These are phyloP conservation scores for Mycena venus DNA, from an alignment of 768 basidiomycete genomes.

Conservation along the genomic window DNA sequence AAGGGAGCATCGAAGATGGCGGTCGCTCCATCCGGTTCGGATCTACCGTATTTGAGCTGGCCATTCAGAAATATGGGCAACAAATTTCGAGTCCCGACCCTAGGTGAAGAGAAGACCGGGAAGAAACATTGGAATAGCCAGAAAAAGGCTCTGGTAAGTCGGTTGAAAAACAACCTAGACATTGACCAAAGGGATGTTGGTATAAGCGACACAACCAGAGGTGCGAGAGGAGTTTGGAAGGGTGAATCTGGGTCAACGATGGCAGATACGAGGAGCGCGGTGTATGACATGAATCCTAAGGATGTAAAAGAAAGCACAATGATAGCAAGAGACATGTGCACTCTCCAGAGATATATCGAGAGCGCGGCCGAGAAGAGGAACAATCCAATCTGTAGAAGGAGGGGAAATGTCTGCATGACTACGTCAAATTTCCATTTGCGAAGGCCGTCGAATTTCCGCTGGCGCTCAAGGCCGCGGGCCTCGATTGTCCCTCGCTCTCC, in stretches of 20 bases:
- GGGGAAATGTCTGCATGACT: conserved; percentile 10
- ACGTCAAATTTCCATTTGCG: conserved; percentile 9
- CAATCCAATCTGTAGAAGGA: conserved; percentile 5
- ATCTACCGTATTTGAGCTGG: background rate
- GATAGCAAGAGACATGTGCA: background rate
- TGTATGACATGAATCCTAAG: background rate
- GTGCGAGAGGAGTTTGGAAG: background rate
- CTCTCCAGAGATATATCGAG: conserved; percentile 6
- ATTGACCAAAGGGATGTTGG: background rate
- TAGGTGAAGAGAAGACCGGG: background rate
- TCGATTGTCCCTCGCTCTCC: conserved; percentile 7
- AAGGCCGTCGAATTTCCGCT: conserved; percentile 7
- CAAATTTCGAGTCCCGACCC: background rate
- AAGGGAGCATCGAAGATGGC: background rate
- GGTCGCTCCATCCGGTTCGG: background rate
- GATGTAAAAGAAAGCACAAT: background rate
- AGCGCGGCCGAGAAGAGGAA: background rate
- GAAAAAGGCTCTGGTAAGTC: too few relatives aligned
- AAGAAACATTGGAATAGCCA: background rate
- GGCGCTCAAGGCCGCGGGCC: background rate
- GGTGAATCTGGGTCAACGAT: background rate
- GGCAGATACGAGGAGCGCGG: background rate
- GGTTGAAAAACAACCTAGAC: background rate
- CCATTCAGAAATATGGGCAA: background rate
- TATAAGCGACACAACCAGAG: background rate